Base-by-base conservation (phyloP, 2,329 filamentous ascomycete species). In the Hypomyces perniciosus region DNA sequence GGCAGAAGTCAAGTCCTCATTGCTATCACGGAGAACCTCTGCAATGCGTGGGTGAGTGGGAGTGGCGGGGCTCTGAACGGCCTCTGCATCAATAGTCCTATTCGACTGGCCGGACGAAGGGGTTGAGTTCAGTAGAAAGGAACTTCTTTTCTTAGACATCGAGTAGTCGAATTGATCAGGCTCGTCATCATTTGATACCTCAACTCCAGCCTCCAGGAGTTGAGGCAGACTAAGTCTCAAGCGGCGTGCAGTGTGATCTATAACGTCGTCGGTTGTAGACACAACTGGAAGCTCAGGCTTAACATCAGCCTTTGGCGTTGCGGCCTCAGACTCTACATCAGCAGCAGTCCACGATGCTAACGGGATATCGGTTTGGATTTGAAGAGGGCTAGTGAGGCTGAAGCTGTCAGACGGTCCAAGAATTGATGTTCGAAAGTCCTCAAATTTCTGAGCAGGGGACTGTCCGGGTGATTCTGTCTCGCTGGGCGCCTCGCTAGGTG, bases 271-370 rank as follows among this genome's bases (percentile, higher is more conserved):
- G 30, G 48, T n/a, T 12, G 51, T 30, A 53, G 63, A 34, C n/a
- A 54, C 39, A 27, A 39, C 46, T 6, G 62, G 63, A 9, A 69
- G 56, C 39, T 62, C 60, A 8, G 64, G 66, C 50, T 54, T 62
- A n/a, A 56, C 51, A 13, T 73, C 75, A 4, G 84, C 84, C 54
- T 81, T 87, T 1, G 87, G 86, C 1, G 86, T 90, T 1, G 78
- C 77, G 61, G 88, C 80, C 56, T 83, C 73, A 5, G 84, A 88
- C 41, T 75, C 84, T 7, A 83, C 68, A 29, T 77, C 62, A 45
- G 83, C 78, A 7, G 69, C 61, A 8, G 65, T 61, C 4, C 68
- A 63, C 2, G 61, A 57, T 20, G 65, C 49, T 12, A 66, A 57
- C 8, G 61, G 53, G 27, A 64, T 26, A 26, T 61, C 61, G 9